phyloP scores from a whole-genome alignment of 2,329 filamentous ascomycete species.

The Ambrosiella xylebori region DNA sequence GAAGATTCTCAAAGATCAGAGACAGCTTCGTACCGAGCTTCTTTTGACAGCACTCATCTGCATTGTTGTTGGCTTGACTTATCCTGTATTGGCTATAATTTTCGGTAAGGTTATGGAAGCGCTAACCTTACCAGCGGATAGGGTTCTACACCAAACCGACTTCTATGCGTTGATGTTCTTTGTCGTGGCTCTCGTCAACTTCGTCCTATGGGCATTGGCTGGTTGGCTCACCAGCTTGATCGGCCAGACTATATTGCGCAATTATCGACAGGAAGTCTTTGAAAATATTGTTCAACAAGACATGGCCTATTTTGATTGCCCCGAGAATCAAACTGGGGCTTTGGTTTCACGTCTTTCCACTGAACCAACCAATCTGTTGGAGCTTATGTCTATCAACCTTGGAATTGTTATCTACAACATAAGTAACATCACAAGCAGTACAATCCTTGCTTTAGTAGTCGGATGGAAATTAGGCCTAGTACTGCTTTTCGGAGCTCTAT shows the following conservation, averaged over 20 bases:
- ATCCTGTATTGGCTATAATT: conserved; percentile 28
- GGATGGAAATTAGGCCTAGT: conserved; percentile 35
- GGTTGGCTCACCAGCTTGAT: conserved; percentile 24
- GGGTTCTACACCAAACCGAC: conserved; percentile 24
- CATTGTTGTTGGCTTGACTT: conserved; percentile 19
- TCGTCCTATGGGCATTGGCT: conserved; percentile 25
- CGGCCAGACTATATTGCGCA: conserved; percentile 21
- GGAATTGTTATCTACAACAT: conserved; percentile 29
- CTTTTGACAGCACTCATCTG: background rate
- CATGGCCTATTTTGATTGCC: conserved; percentile 29
- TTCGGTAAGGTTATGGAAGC: conserved; percentile 24
- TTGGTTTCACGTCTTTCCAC: conserved; percentile 23
- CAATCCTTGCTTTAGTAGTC: conserved; percentile 27
- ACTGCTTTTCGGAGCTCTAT: conserved; percentile 28
- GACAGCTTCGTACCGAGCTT: background rate
- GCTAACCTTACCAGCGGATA: conserved; percentile 18
- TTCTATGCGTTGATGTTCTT: conserved; percentile 42
- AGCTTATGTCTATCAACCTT: conserved; percentile 32
- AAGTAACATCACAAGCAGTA: conserved; percentile 28
- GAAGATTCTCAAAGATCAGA: conserved; percentile 5
- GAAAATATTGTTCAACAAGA: conserved; percentile 37
- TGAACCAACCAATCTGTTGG: conserved; percentile 30
- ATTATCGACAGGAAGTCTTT: conserved; percentile 27
- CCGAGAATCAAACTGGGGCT: conserved; percentile 23
- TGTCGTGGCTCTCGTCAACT: conserved; percentile 29